Base-by-base conservation (phyloP, 768 basidiomycete genomes). In the Psilocybe sp. region DNA sequence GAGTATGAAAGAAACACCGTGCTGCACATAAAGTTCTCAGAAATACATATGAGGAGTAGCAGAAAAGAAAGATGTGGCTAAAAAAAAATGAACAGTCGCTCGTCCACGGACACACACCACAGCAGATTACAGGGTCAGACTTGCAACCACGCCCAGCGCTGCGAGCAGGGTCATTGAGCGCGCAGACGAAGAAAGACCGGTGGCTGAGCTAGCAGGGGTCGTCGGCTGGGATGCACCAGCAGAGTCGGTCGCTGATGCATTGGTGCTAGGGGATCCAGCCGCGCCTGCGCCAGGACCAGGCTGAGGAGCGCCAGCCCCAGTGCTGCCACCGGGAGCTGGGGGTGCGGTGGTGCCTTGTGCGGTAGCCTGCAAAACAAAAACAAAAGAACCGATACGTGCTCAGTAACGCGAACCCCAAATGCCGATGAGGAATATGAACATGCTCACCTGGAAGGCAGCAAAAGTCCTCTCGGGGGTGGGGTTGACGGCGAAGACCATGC, bases 401-500 rank as follows among this genome's bases (percentile, higher is more conserved):
- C 28, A 49, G 4, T 18, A 13, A 19, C 28, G 23, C 14, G n/a
- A 38, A 34, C 35, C 9, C 10, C 44, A 13, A 10, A 40, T 14
- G 41, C 16, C 11, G 15, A 23, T 36, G 40, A 14, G 3, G 36
- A 15, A n/a, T 44, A 16, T 9, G 37, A 54, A 14, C 55, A 20
- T 12, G 35, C 60, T 18, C 55, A 57, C 66, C 51, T 68, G 58
- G 72, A 76, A 78, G 8, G 60, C 57, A 0, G 60, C 68, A 53
- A 71, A 77, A 11, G 70, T 74, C 63, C 72, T 75, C 7, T 68
- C 64, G 16, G 68, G 64, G 13, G 72, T 77, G 14, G 78, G 76
- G 67, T 80, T 80, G 48, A 81, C 62, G 33, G 77, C 73, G 63
- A 82, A 80, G 20, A 82, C 80, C 79, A 80, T 80, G 44, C 78